These are phyloP conservation scores for Podaxis carcinomalis DNA, from an alignment of 768 basidiomycete genomes.

Conservation along the genomic window DNA sequence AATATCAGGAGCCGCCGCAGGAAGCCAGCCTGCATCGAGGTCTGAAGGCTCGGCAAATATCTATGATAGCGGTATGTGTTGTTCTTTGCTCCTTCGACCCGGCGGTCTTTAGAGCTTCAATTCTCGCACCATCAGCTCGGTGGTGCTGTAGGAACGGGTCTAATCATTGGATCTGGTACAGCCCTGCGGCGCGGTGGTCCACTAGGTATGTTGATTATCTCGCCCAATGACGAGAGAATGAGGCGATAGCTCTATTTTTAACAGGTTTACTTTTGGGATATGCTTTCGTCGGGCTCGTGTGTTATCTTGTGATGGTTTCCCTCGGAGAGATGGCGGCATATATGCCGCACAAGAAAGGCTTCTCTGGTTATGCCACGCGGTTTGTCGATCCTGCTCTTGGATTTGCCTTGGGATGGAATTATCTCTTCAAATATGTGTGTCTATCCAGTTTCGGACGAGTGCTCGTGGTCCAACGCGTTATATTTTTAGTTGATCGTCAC, in stretches of 20 bases:
- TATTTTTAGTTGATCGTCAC: conserved; percentile 51
- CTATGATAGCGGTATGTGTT: conserved; percentile 47
- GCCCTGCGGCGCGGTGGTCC: conserved; percentile 54
- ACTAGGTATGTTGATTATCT: conserved; percentile 30
- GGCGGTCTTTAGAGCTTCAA: background rate
- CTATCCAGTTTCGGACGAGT: background rate
- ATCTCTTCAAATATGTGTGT: conserved; percentile 53
- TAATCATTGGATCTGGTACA: conserved; percentile 57
- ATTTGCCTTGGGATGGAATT: conserved; percentile 65
- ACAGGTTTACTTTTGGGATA: conserved; percentile 34
- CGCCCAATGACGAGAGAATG: background rate
- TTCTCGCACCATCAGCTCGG: conserved; percentile 29
- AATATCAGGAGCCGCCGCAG: conserved; percentile 28
- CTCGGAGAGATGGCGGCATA: conserved; percentile 49
- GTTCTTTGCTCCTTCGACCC: background rate
- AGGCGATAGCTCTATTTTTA: background rate
- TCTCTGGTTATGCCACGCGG: conserved; percentile 57
- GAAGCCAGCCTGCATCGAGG: conserved; percentile 41
- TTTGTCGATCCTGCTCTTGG: conserved; percentile 67
- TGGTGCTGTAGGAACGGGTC: conserved; percentile 49
- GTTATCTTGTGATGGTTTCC: conserved; percentile 56
- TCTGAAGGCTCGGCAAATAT: conserved; percentile 48
- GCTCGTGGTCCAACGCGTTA: conserved; percentile 5
- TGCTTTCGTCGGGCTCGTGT: conserved; percentile 49
- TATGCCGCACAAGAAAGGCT: conserved; percentile 58